phyloP scores from a whole-genome alignment of 2,329 filamentous ascomycete genomes.

The Aspergillus oerlinghausenensis region DNA sequence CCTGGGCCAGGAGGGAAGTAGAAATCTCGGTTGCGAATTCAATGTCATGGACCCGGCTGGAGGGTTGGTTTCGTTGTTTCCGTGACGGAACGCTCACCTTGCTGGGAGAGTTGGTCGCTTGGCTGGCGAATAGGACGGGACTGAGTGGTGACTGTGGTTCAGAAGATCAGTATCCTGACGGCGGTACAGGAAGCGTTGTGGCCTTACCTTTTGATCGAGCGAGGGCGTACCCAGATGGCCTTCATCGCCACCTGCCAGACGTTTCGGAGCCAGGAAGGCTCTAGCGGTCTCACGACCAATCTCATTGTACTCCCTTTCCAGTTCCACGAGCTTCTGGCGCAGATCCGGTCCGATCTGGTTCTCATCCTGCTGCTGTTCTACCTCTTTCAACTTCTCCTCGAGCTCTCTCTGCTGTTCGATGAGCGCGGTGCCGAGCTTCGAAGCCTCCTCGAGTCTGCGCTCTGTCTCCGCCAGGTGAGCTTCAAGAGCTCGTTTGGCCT shows the following conservation, averaged over 20 bases:
- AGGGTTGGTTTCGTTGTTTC: conserved; percentile 83
- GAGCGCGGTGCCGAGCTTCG: conserved; percentile 79
- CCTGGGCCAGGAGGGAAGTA: conserved; percentile 87
- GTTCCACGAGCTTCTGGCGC: conserved; percentile 73
- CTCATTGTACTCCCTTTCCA: conserved; percentile 94
- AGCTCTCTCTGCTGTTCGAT: conserved; percentile 83
- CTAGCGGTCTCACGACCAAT: conserved; percentile 84
- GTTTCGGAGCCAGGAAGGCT: conserved; percentile 79
- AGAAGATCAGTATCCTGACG: not conserved
- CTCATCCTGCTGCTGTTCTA: conserved; percentile 72
- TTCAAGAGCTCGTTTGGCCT: conserved; percentile 83
- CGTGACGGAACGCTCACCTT: conserved; percentile 84
- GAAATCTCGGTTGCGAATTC: conserved; percentile 98
- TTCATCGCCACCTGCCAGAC: conserved; percentile 67
- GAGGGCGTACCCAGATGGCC: conserved; percentile 40
- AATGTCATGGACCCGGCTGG: conserved; percentile 87
- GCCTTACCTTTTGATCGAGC: conserved; percentile 42
- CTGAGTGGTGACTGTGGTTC: conserved; percentile 60
- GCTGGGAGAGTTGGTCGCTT: conserved; percentile 78
- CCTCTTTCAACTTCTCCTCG: conserved; percentile 73
- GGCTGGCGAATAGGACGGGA: conserved; percentile 75
- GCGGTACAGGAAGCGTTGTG: not conserved
- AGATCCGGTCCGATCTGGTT: conserved; percentile 78
- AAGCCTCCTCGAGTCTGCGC: conserved; percentile 83
- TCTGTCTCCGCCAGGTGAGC: conserved; percentile 91